Percentiles rank a stretch among this genome's conserved stretches.
These are phyloP conservation scores for Mucor saturninus DNA, from an alignment of 371 early-diverging fungal genomes.

Conservation along the genomic window DNA sequence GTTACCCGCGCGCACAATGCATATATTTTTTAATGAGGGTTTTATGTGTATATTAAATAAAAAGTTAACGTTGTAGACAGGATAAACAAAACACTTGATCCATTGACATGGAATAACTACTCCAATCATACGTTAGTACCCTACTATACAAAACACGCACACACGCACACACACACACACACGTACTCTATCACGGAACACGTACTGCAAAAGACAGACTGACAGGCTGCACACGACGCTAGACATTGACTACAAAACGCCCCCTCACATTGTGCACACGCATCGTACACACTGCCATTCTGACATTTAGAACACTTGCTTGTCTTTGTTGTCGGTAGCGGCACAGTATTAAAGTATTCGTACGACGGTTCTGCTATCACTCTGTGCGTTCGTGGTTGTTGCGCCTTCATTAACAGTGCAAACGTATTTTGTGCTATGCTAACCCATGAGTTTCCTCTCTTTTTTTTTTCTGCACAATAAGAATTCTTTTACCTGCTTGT, in stretches of 20 bases:
- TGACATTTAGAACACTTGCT: slow-evolving; percentile 2
- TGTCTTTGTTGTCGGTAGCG: not conserved
- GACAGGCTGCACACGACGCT: slow-evolving; percentile 23
- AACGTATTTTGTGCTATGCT: slow-evolving; percentile 21
- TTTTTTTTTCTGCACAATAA: not conserved
- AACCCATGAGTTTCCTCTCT: not conserved
- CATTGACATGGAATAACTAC: slow-evolving; percentile 27
- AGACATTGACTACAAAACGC: slow-evolving; percentile 17
- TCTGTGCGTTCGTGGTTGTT: not conserved
- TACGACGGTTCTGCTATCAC: not conserved
- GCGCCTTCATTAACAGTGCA: slow-evolving; percentile 26
- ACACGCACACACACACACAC: too few species aligned
- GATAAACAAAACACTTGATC: slow-evolving; percentile 27
- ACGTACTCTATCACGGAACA: slow-evolving; percentile 28
- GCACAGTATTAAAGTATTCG: slow-evolving; percentile 10
- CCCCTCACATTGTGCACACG: slow-evolving; percentile 21
- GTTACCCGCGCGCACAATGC: not conserved
- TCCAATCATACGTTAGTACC: not conserved
- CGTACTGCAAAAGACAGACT: slow-evolving; percentile 12
- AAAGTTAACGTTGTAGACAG: slow-evolving; percentile 10
- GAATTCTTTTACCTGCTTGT: slow-evolving; percentile 10
- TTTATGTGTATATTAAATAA: not conserved
- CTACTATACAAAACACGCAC: not conserved
- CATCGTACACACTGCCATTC: not conserved
- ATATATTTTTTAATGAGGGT: not conserved